Conservation (phyloP, 2,329 filamentous ascomycete species). For the Magnaporthiopsis incrustans region DNA sequence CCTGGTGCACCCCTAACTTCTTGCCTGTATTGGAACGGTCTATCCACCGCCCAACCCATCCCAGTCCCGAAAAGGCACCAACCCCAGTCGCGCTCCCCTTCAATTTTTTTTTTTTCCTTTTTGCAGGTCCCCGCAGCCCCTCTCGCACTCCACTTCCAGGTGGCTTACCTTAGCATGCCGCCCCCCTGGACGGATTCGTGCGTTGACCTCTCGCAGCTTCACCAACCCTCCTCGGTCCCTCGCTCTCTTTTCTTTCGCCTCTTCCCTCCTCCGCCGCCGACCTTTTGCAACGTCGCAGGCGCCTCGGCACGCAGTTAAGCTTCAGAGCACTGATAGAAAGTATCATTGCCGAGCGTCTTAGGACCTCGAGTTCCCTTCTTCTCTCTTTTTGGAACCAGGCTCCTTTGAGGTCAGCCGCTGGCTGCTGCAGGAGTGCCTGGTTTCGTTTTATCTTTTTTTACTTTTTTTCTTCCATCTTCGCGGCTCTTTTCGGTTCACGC, state of each 20-base stretch:
- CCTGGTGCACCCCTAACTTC: neutral
- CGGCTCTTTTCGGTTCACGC: neutral
- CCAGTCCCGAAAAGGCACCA: neutral
- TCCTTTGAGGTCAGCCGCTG: slow-evolving; percentile 80
- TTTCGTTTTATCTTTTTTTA: neutral
- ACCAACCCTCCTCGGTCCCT: neutral
- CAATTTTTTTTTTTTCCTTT: neutral
- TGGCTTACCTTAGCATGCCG: slow-evolving; percentile 1
- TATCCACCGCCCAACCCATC: neutral
- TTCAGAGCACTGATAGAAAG: slow-evolving; percentile 4
- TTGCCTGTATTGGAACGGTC: neutral
- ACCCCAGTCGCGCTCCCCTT: neutral
- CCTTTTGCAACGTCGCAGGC: slow-evolving; percentile 3
- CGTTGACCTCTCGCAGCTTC: neutral
- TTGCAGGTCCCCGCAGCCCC: neutral
- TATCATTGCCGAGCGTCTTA: slow-evolving; percentile 1
- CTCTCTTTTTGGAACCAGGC: slow-evolving; percentile 16
- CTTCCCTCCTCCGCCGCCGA: neutral
- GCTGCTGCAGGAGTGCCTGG: slow-evolving; percentile 60
- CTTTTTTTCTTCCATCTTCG: neutral
- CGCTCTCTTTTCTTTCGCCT: slow-evolving; percentile 4
- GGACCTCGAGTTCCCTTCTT: slow-evolving; percentile 4
- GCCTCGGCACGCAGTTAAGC: slow-evolving; percentile 1
- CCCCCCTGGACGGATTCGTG: neutral
- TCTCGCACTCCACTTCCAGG: neutral